Percentiles rank a stretch among this genome's conserved stretches.
Conservation (phyloP, 2,329 filamentous ascomycete species). For the Lachnum nothofagi region DNA sequence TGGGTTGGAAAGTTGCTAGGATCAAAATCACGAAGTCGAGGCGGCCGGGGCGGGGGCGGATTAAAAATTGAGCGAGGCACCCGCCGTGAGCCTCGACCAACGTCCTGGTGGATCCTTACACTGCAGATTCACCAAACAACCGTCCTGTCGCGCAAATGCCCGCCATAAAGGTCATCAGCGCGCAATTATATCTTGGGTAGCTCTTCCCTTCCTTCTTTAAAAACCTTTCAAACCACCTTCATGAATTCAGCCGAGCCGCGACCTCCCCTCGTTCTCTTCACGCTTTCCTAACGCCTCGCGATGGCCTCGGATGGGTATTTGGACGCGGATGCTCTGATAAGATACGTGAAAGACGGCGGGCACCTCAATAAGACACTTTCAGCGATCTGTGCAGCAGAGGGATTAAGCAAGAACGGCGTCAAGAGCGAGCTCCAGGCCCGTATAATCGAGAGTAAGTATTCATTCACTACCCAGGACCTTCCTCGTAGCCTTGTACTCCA, state of each 20-base stretch:
- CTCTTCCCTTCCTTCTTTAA: not conserved
- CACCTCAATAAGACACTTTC: conserved; percentile 29
- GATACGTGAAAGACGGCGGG: conserved; percentile 24
- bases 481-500: too few relatives aligned
- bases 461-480: not conserved
- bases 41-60: too few relatives aligned
- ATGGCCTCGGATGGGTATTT: conserved; percentile 34
- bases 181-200: not conserved
- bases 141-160: too few relatives aligned
- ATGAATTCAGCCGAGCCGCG: conserved; percentile 9
- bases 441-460: conserved; percentile 71
- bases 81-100: not conserved
- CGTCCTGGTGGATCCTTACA: too few relatives aligned
- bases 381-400: conserved; percentile 64
- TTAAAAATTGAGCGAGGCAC: not conserved
- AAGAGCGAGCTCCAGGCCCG: conserved; percentile 78
- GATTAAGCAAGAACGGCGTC: conserved; percentile 72
- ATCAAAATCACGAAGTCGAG: too few relatives aligned
- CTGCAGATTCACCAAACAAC: too few relatives aligned
- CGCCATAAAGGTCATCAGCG: not conserved
- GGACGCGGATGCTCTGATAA: conserved; percentile 28
- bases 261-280: conserved; percentile 1
- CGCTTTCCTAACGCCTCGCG: conserved; percentile 7
- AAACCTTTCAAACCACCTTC: conserved; percentile 5
- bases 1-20: too few relatives aligned